phyloP scores from a whole-genome alignment of 2,329 filamentous ascomycete species.

The Hypomyces rosellus region DNA sequence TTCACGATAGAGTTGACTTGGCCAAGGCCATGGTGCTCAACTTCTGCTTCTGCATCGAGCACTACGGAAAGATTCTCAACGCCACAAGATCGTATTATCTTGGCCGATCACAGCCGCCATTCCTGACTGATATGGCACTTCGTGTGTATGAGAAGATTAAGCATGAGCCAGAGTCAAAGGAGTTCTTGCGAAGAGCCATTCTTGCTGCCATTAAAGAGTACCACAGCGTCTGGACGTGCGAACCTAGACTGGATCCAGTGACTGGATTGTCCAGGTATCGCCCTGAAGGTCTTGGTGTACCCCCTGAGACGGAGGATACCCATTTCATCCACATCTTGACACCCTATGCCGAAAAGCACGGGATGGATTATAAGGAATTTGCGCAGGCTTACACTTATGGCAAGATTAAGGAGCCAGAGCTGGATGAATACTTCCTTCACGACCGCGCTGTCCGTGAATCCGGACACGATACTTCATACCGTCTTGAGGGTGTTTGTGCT shows the following conservation, averaged over 20 bases:
- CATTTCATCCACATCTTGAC: conserved; percentile 80
- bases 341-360: conserved; percentile 78
- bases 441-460: conserved; percentile 94
- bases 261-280: conserved; percentile 81
- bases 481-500: conserved; percentile 79
- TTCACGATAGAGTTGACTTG: conserved; percentile 77
- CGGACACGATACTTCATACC: conserved; percentile 93
- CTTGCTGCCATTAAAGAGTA: conserved; percentile 97
- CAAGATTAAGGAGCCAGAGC: conserved; percentile 70
- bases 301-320: conserved; percentile 81
- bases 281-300: conserved; percentile 76
- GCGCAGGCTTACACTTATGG: conserved; percentile 81
- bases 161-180: conserved; percentile 69
- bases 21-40: conserved; percentile 93
- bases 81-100: conserved; percentile 96
- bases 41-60: conserved; percentile 96
- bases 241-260: conserved; percentile 69
- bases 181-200: conserved; percentile 74
- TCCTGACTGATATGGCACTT: conserved; percentile 94
- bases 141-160: conserved; percentile 92
- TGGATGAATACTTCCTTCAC: conserved; percentile 94
- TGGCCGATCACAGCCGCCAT: conserved; percentile 87
- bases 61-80: conserved; percentile 98
- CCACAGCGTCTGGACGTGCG: conserved; percentile 76
- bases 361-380: conserved; percentile 76